Conservation (phyloP, 2,329 filamentous ascomycete genomes). For the Lasiodiplodia sp. region DNA sequence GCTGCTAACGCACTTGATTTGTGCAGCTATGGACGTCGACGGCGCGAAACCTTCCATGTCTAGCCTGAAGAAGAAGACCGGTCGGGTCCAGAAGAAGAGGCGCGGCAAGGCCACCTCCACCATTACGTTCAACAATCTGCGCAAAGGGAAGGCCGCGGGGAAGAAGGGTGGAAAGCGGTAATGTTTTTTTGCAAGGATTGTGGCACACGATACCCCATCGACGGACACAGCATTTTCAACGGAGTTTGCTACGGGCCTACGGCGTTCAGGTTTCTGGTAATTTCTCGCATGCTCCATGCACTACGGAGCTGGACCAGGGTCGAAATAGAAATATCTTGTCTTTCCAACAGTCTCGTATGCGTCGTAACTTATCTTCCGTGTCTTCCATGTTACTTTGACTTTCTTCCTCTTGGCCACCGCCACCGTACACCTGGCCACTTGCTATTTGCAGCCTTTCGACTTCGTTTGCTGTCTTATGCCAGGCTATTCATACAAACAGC, state of each 20-base stretch:
- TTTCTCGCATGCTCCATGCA: slow-evolving; percentile 13
- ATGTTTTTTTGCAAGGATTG: not conserved
- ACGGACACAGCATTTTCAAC: slow-evolving; percentile 9
- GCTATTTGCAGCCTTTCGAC: not conserved
- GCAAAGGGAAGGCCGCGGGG: slow-evolving; percentile 20
- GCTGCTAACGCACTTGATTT: slow-evolving; percentile 40
- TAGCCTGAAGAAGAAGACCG: slow-evolving; percentile 42
- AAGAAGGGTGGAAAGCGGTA: slow-evolving; percentile 30
- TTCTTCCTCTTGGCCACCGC: not conserved
- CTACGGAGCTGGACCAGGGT: slow-evolving; percentile 14
- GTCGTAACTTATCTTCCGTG: not conserved
- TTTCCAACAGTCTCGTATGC: not conserved
- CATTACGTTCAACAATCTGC: slow-evolving; percentile 43
- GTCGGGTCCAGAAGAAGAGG: slow-evolving; percentile 44
- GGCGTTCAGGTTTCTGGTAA: slow-evolving; percentile 21
- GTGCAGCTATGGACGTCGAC: slow-evolving; percentile 50
- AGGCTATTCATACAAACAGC: slow-evolving; percentile 1
- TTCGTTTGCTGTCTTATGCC: not conserved
- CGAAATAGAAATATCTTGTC: slow-evolving; percentile 12
- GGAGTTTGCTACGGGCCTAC: slow-evolving; percentile 12
- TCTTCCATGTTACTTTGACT: not conserved
- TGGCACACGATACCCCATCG: slow-evolving; percentile 23
- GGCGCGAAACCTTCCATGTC: slow-evolving; percentile 34
- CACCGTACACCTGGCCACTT: not conserved
- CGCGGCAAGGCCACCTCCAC: slow-evolving; percentile 49